Conservation (phyloP, 2,329 filamentous ascomycete genomes). For the Ophiostoma sp. region DNA sequence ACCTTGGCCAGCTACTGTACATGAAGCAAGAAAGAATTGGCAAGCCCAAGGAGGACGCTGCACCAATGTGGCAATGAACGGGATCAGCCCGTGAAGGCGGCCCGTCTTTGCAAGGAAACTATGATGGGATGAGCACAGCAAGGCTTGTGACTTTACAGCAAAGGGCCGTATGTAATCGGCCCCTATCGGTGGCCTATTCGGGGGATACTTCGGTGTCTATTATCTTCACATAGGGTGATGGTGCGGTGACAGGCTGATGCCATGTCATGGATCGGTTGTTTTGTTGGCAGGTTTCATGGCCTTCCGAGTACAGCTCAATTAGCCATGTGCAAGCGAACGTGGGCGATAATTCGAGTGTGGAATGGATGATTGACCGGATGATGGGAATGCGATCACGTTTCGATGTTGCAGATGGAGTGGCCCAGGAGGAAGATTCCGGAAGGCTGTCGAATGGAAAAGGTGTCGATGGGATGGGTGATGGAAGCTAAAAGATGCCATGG, state of each 20-base stretch:
- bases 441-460: not conserved
- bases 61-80: not conserved
- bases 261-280: not conserved
- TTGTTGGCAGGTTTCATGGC: not conserved
- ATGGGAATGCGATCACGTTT: not conserved
- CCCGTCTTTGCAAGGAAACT: not conserved
- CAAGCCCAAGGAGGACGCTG: not conserved
- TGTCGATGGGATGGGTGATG: not conserved
- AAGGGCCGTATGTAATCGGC: slow-evolving; percentile 5
- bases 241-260: not conserved
- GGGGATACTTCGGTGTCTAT: not conserved
- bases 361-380: not conserved
- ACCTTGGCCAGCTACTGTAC: not conserved
- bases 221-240: not conserved
- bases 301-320: not conserved
- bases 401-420: not conserved
- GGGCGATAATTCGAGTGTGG: not conserved
- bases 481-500: not conserved
- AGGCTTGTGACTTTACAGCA: not conserved
- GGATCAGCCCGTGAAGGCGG: slow-evolving; percentile 7
- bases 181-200: slow-evolving; percentile 2
- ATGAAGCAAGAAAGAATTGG: not conserved
- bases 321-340: slow-evolving; percentile 8
- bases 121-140: not conserved
- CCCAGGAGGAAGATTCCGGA: not conserved